Base-by-base conservation (phyloP, 176 grass and related monocot genomes). In the Neostapfia colusana region DNA sequence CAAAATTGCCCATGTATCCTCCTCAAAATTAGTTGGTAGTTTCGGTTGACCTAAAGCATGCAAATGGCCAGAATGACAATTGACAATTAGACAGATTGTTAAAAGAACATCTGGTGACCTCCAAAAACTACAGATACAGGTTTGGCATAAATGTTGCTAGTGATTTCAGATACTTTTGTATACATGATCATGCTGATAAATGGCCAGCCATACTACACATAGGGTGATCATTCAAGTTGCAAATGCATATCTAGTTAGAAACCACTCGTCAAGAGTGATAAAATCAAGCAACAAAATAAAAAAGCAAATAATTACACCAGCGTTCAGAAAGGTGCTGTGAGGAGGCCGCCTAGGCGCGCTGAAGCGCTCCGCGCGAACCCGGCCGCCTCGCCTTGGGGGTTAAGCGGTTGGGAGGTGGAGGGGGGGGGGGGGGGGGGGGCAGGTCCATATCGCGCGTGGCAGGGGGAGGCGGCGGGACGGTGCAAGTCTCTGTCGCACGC, bases 21-120 rank as follows among this genome's bases (percentile, higher is more conserved):
- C 95, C 79, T 99, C 95, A 46, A 99, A 99, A 50, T 99, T 89
- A 20, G 72, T 86, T 36, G 95, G 95, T 51, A 99, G 67, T 79
- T 94, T 92, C 25, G 95, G 95, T 69, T 95, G 89, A 85, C 85
- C 95, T 99, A 81, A 77, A 72, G 69, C 92, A 42, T 56, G 57
- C 65, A 84, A 78, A 36, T 62, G 75, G 49, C 34, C 74, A 54
- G 46, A 14, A 14, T 41, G 36, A 24, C 11, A 56, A 57, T 73
- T 41, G 36, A 24, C 11, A 56, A 57, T 73, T 25, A 57, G 51
- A 59, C 49, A 73, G 17, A 51, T 49, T 48, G 43, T 49, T 10
- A 13, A 77, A 50, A 55, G 14, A 79, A 70, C 37, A 75, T 35
- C 1, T 2, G 49, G 39, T 77, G 31, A 46, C 68, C 49, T 62